A percentile compares a stretch with the other conserved stretches of the same genome.
Evolutionary conservation across 768 basidiomycete genomes (phyloP).

Genomic region (Mycena olivaceomarginata): DNA sequence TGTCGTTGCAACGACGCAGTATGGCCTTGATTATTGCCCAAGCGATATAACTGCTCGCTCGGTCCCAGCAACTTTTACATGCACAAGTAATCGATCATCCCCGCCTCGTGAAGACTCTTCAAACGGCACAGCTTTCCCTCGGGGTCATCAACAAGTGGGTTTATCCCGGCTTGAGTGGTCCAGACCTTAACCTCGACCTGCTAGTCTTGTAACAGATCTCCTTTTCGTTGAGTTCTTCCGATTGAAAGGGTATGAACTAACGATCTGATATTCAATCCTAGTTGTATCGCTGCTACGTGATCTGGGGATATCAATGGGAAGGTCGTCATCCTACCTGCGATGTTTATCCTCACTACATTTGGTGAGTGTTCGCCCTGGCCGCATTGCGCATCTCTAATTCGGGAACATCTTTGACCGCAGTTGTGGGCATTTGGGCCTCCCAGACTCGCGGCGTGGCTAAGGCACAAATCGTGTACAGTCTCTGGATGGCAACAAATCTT

Average conservation of each 20-base stretch:
- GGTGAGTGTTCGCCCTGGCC: neutral
- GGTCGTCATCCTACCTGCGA: neutral
- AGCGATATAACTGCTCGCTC: neutral
- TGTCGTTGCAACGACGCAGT: neutral
- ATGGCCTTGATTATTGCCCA: neutral
- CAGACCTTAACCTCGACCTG: neutral
- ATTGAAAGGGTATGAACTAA: neutral
- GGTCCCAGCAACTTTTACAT: neutral
- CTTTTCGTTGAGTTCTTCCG: neutral
- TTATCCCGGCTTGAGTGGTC: neutral
- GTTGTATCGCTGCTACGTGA: slow-evolving; percentile 21
- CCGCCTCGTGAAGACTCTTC: neutral
- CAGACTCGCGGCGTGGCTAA: too few relatives aligned
- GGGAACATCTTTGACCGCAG: neutral
- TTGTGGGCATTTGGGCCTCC: too few relatives aligned
- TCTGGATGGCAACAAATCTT: neutral
- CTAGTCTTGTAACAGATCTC: neutral
- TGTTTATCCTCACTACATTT: neutral
- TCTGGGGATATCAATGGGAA: slow-evolving; percentile 1
- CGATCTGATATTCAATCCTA: neutral
- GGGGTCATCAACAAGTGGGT: neutral
- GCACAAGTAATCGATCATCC: neutral
- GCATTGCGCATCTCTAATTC: neutral
- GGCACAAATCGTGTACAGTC: neutral
- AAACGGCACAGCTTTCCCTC: neutral